Conservation (phyloP, 176 grass and related monocot genomes). For the Rhipidocladum racemiflorum region DNA sequence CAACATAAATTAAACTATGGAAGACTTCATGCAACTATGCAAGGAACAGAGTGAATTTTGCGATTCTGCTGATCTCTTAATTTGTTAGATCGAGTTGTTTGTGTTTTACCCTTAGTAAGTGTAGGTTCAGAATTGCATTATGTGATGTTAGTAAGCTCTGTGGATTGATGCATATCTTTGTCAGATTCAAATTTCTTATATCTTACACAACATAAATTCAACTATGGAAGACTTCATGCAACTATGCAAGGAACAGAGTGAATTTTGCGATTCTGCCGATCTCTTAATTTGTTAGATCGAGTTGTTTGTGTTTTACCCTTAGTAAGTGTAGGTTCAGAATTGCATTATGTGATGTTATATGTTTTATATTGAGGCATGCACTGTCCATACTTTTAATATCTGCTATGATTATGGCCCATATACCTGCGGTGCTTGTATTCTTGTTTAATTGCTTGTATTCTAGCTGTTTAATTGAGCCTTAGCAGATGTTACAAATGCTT, state of each 20-base stretch:
- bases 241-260: neutral
- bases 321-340: neutral
- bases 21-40: neutral
- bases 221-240: neutral
- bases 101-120: neutral
- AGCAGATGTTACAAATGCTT: neutral
- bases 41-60: neutral
- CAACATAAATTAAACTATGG: neutral
- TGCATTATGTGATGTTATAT: neutral
- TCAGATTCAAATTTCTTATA: neutral
- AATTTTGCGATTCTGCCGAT: neutral
- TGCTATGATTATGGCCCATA: neutral
- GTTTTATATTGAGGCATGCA: neutral
- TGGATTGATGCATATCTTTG: neutral
- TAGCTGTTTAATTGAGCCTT: neutral
- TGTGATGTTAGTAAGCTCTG: too few species aligned
- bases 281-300: neutral
- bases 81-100: neutral
- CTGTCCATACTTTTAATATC: neutral
- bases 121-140: neutral
- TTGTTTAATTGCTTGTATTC: neutral
- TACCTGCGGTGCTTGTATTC: neutral
- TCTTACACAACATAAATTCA: neutral
- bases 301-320: neutral
- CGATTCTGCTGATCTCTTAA: neutral